These are phyloP conservation scores for Cladosporium halotolerans DNA, from an alignment of 2,329 filamentous ascomycete species.

Conservation along the genomic window DNA sequence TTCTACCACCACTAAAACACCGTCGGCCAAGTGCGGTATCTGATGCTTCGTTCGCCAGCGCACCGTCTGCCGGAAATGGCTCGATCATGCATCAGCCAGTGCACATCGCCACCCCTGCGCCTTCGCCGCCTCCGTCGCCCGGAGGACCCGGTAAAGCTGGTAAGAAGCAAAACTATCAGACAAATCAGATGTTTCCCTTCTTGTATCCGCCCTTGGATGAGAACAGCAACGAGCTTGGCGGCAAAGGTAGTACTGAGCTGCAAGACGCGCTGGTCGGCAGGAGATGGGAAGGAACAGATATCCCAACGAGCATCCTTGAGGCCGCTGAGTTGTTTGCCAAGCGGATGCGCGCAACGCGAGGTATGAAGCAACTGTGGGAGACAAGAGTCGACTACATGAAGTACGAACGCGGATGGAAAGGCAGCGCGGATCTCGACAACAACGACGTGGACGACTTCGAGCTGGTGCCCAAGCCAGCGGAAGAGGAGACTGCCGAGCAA, in stretches of 20 bases:
- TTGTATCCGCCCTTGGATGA: conserved; percentile 91
- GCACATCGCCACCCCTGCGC: conserved; percentile 96
- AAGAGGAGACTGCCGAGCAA: conserved; percentile 30
- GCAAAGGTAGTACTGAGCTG: conserved; percentile 74
- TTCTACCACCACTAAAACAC: conserved; percentile 77
- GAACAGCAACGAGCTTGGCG: conserved; percentile 81
- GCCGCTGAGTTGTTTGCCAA: conserved; percentile 87
- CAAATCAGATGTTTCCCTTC: conserved; percentile 97
- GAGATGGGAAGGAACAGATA: conserved; percentile 88
- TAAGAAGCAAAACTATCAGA: conserved; percentile 99
- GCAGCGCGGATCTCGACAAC: conserved; percentile 36
- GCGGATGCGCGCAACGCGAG: conserved; percentile 83
- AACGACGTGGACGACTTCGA: conserved; percentile 31
- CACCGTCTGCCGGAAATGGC: conserved; percentile 41
- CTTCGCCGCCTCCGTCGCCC: conserved; percentile 90
- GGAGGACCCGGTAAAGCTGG: conserved; percentile 77
- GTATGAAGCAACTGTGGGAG: conserved; percentile 90
- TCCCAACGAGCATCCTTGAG: conserved; percentile 90
- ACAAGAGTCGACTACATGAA: conserved; percentile 87
- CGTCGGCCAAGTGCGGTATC: conserved; percentile 46
- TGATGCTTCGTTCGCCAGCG: conserved; percentile 39
- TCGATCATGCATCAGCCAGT: conserved; percentile 94
- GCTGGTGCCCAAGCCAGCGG: conserved; percentile 17
- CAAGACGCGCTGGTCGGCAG: conserved; percentile 75
- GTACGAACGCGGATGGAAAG: conserved; percentile 84